Conservation (phyloP, 768 basidiomycete genomes). For the Amanita pallidorosea region DNA sequence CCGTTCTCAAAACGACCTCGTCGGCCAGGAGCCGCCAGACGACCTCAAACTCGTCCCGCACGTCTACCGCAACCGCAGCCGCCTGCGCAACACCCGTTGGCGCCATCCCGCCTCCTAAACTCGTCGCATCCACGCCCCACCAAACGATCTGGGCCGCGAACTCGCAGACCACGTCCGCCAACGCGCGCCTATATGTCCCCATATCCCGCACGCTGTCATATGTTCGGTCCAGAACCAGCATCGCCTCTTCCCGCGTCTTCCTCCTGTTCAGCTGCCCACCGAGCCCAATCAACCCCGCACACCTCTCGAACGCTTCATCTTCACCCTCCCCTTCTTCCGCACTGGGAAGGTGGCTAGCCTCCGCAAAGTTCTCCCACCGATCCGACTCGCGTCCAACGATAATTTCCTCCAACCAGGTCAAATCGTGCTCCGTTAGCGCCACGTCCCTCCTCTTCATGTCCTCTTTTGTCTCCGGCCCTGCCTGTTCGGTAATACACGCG, state of each 20-base stretch:
- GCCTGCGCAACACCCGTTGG: conserved; percentile 15
- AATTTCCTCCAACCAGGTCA: neutral
- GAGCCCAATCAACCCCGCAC: conserved; percentile 1
- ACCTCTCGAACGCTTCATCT: neutral
- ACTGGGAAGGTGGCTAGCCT: neutral
- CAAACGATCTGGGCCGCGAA: conserved; percentile 21
- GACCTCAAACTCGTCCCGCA: conserved; percentile 26
- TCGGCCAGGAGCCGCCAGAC: conserved; percentile 59
- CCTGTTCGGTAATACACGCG: neutral
- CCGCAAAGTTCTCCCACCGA: neutral
- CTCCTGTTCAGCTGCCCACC: neutral
- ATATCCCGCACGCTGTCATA: conserved; percentile 66
- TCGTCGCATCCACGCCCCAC: conserved; percentile 1
- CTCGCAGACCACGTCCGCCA: conserved; percentile 43
- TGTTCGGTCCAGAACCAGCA: conserved; percentile 44
- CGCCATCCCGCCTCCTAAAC: neutral
- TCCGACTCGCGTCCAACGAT: conserved; percentile 1
- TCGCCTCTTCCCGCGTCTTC: conserved; percentile 31
- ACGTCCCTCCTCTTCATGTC: neutral
- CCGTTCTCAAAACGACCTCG: conserved; percentile 48
- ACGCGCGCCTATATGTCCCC: conserved; percentile 44
- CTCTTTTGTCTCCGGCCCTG: neutral
- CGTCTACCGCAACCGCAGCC: conserved; percentile 15
- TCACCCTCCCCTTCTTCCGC: neutral
- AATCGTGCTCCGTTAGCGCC: neutral